Evolutionary conservation across 345 rosid species (phyloP), one percentile per base, ranked within the genome.

Genomic region (Eucalyptus cloeziana): DNA sequence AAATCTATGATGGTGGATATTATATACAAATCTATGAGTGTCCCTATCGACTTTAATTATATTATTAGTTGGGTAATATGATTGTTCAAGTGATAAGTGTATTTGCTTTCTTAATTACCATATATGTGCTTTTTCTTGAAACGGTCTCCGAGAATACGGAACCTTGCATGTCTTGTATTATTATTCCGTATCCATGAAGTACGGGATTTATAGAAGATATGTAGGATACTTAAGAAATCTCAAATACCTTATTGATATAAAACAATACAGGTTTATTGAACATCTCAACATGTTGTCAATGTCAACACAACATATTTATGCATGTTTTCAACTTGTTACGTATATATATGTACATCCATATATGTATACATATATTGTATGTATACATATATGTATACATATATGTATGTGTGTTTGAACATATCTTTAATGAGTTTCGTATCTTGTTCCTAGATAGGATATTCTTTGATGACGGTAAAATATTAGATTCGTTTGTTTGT

Each of bases 381-480:
- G n/a, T n/a, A n/a, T n/a, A n/a, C n/a, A n/a, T n/a, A n/a, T n/a
- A n/a, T n/a, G n/a, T n/a, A n/a, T n/a, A n/a, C 2, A 50, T 50
- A 50, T 2, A 6, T 45, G 10, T 52, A 0, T 60, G 10, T 64
- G 10, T 31, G 43, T 69, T 8, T 31, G 24, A 16, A 16, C 24
- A 69, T 16, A 17, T 8, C 5, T 17, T 69, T 33, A 4, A 31
- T 16, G 37, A 69, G 43, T 69, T 69, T 16, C 5, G 22, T 31
- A 1, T 69, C 80, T 21, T 69, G 43, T 33, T n/a, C 43, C 43
- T 40, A 16, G 43, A 33, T 0, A 3, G 0, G 21, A 9, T 15
- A 31, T 40, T 7, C 10, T 19, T 31, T 16, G 24, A 19, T n/a
- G 7, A 64, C 5, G 22, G 22, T 7, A 51, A 51, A n/a, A n/a